Evolutionary conservation across 208 protist species (phyloP).

Genomic region (Leishmania major): DNA sequence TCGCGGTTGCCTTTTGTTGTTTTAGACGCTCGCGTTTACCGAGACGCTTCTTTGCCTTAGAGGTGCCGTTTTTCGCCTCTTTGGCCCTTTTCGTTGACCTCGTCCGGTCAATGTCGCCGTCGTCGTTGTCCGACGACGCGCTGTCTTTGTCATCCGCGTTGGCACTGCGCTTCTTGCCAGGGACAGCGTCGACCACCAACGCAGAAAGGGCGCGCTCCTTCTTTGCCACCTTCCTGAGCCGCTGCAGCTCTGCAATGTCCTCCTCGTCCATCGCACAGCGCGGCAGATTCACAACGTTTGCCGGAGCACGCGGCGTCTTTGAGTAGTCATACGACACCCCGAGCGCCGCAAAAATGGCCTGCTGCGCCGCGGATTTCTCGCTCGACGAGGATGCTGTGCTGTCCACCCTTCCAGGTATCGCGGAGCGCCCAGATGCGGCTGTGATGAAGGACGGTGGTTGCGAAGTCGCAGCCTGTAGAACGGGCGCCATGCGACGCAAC

Average conservation of each 20-base stretch:
- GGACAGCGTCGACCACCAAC: not conserved
- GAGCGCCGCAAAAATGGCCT: conserved; percentile 40
- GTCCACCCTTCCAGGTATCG: not conserved
- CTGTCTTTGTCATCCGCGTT: not conserved
- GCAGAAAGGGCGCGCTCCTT: conserved; percentile 45
- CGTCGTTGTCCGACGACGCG: not conserved
- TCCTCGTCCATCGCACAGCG: conserved; percentile 41
- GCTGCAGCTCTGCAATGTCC: conserved; percentile 39
- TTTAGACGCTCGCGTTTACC: conserved; percentile 32
- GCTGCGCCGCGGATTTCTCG: conserved; percentile 7
- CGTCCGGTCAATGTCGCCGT: not conserved
- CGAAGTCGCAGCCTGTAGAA: conserved; percentile 22
- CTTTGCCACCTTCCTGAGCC: conserved; percentile 37
- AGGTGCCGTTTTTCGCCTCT: conserved; percentile 4
- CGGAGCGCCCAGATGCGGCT: not conserved
- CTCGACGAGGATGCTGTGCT: not conserved
- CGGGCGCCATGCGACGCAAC: conserved; percentile 85
- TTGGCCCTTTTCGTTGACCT: not conserved
- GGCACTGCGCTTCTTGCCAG: not conserved
- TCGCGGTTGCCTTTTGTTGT: conserved; percentile 18
- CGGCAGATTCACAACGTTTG: conserved; percentile 26
- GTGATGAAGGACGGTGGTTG: not conserved
- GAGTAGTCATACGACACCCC: conserved; percentile 64
- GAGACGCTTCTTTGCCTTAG: conserved; percentile 27
- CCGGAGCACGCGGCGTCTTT: conserved; percentile 13